Percentiles rank a stretch among this genome's conserved stretches.
These are phyloP conservation scores for Lyophyllum shimeji DNA, from an alignment of 768 basidiomycete genomes.

Conservation along the genomic window DNA sequence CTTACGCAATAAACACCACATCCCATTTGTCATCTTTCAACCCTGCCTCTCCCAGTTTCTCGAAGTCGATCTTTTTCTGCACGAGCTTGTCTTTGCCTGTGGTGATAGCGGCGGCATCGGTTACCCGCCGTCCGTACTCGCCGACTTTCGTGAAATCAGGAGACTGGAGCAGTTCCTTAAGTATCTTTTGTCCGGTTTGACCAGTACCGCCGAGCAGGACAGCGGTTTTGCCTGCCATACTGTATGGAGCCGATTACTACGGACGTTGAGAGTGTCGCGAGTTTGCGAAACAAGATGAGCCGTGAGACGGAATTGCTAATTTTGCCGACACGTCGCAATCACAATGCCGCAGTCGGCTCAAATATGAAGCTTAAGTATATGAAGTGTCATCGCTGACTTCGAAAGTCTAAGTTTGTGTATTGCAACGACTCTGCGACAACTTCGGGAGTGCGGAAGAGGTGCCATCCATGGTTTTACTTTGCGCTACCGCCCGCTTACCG, in stretches of 20 bases:
- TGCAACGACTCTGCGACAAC: no score
- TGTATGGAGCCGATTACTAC: no score
- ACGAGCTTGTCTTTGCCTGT: slow-evolving; percentile 57
- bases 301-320: no score
- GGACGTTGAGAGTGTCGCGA: no score
- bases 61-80: slow-evolving; percentile 69
- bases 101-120: slow-evolving; percentile 38
- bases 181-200: slow-evolving; percentile 59
- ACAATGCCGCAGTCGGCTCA: no score
- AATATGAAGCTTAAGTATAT: no score
- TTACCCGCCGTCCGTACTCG: slow-evolving; percentile 70
- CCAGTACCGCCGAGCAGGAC: slow-evolving; percentile 78
- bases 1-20: slow-evolving; percentile 70
- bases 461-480: no score
- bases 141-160: slow-evolving; percentile 56
- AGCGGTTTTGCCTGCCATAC: slow-evolving; percentile 42
- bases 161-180: slow-evolving; percentile 60
- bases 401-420: no score
- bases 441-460: no score
- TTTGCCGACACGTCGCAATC: no score
- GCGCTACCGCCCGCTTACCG: no score
- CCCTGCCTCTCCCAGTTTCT: slow-evolving; percentile 53
- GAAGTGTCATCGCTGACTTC: not conserved
- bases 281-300: no score
- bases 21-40: slow-evolving; percentile 65